Conservation (phyloP, 148 eudicot species). For the Diospyros lotus region DNA sequence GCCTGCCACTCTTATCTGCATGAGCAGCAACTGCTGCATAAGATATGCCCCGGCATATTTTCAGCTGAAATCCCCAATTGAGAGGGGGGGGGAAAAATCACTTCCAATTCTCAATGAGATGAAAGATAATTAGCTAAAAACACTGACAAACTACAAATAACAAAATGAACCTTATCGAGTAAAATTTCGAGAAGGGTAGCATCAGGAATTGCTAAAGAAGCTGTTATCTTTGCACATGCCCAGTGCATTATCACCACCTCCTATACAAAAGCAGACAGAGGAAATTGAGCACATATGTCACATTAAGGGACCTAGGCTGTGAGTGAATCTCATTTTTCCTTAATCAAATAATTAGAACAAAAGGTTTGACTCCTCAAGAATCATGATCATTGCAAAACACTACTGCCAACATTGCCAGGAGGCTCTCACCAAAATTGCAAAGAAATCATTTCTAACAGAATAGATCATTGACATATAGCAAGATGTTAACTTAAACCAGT, state of each 20-base stretch:
- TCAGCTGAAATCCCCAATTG: constrained; percentile 48
- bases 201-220: constrained; percentile 74
- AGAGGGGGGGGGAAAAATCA: constrained; percentile 5
- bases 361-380: background rate
- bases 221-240: constrained; percentile 84
- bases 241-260: constrained; percentile 97
- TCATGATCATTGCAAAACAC: background rate
- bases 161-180: constrained; percentile 71
- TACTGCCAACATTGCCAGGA: background rate
- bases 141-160: constrained; percentile 3
- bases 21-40: constrained; percentile 98
- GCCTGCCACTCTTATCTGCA: constrained; percentile 87
- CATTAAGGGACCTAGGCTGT: background rate
- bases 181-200: constrained; percentile 64
- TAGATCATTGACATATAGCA: background rate
- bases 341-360: background rate
- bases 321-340: background rate
- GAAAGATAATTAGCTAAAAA: background rate
- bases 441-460: background rate
- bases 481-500: background rate
- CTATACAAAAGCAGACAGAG: constrained; percentile 29
- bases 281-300: constrained; percentile 1
- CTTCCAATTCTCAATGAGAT: background rate
- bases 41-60: constrained; percentile 85
- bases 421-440: background rate